Conservation (phyloP, 441 rosid species). For the Euphorbia neoarborescens region DNA sequence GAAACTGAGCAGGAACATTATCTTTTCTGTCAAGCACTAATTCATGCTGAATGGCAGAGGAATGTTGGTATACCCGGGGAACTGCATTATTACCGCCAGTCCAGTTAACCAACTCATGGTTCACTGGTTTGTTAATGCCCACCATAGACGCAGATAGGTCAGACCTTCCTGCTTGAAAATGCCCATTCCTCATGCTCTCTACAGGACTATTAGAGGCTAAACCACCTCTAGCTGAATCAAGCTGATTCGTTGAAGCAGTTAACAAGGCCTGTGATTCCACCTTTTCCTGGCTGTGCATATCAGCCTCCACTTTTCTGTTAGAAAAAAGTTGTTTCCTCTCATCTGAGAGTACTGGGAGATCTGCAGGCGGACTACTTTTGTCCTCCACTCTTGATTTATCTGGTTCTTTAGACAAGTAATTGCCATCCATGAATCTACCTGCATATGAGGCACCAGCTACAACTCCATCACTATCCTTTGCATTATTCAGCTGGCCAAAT, state of each 20-base stretch:
- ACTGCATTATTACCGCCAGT: constrained; percentile 35
- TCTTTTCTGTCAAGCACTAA: constrained; percentile 33
- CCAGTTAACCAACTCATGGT: constrained; percentile 40
- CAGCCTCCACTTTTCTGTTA: constrained; percentile 39
- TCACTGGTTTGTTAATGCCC: constrained; percentile 36
- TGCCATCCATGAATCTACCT: constrained; percentile 48
- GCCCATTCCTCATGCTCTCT: constrained; percentile 36
- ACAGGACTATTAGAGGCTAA: constrained; percentile 26
- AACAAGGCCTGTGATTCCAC: constrained; percentile 33
- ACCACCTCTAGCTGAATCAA: constrained; percentile 32
- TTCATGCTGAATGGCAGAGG: constrained; percentile 32
- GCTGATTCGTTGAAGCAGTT: constrained; percentile 29
- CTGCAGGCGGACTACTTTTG: constrained; percentile 32
- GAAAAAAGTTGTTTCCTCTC: constrained; percentile 43
- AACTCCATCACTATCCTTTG: constrained; percentile 32
- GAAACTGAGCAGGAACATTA: constrained; percentile 30
- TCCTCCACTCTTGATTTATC: constrained; percentile 46
- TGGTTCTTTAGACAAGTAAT: constrained; percentile 36
- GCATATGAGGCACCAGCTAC: constrained; percentile 34
- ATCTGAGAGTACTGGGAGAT: constrained; percentile 32
- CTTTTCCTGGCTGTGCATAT: constrained; percentile 42
- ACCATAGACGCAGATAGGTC: constrained; percentile 36
- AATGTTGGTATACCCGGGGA: constrained; percentile 29
- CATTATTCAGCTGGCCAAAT: constrained; percentile 45
- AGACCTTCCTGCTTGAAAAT: constrained; percentile 32